Conservation (phyloP, 352 stramenopile species). For the Phytopythium helicoides region DNA sequence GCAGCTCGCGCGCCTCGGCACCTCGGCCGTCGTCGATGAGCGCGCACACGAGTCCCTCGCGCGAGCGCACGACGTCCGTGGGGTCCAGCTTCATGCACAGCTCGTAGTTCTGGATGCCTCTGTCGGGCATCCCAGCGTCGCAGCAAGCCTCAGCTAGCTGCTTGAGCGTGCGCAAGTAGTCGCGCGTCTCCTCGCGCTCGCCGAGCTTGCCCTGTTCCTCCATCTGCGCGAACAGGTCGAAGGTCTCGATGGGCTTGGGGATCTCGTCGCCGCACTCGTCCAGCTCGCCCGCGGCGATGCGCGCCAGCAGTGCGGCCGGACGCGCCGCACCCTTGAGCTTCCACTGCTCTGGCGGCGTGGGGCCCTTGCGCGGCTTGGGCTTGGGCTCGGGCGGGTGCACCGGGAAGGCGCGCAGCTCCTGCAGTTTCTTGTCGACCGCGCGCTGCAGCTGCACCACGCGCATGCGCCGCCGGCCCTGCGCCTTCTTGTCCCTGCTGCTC, state of each 20-base stretch:
- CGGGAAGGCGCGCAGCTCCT: slow-evolving; percentile 59
- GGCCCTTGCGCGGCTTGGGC: slow-evolving; percentile 46
- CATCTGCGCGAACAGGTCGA: slow-evolving; percentile 66
- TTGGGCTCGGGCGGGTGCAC: slow-evolving; percentile 36
- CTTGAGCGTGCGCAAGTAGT: slow-evolving; percentile 70
- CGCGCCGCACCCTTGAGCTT: slow-evolving; percentile 78
- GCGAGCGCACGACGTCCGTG: slow-evolving; percentile 50
- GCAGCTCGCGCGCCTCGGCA: slow-evolving; percentile 60
- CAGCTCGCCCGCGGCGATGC: slow-evolving; percentile 75
- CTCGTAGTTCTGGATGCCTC: slow-evolving; percentile 82
- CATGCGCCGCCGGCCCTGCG: slow-evolving; percentile 66
- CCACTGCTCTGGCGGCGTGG: slow-evolving; percentile 58
- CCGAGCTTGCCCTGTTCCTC: slow-evolving; percentile 49
- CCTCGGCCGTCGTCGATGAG: slow-evolving; percentile 79
- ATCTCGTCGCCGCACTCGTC: slow-evolving; percentile 77
- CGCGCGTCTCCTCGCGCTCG: slow-evolving; percentile 57
- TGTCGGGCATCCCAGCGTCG: slow-evolving; percentile 64
- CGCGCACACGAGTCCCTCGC: slow-evolving; percentile 72
- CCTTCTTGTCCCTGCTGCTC: slow-evolving; percentile 59
- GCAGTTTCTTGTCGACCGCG: slow-evolving; percentile 63
- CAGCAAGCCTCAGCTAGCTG: slow-evolving; percentile 73
- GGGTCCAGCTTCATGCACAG: slow-evolving; percentile 75
- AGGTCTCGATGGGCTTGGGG: slow-evolving; percentile 68
- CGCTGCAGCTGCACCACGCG: slow-evolving; percentile 81
- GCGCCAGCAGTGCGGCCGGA: slow-evolving; percentile 65